Percentiles rank a stretch among this genome's conserved stretches.
phyloP scores from a whole-genome alignment of 1,139 yeast genomes.

The Komagataea norvegica region DNA sequence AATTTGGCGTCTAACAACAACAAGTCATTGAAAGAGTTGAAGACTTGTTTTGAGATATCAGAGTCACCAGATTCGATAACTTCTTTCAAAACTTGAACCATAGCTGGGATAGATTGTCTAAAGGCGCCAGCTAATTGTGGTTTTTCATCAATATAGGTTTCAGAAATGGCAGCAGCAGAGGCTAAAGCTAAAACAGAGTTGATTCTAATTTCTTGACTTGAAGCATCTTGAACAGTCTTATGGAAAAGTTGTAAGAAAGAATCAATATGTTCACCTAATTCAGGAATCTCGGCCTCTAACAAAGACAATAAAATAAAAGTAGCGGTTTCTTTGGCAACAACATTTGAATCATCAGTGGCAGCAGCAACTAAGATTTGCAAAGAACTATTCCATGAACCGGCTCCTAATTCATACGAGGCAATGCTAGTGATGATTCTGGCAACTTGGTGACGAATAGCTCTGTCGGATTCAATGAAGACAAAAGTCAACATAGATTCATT shows the following conservation, averaged over 20 bases:
- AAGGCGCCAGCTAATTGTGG: slow-evolving; percentile 49
- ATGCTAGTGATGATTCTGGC: slow-evolving; percentile 88
- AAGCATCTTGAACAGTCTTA: slow-evolving; percentile 60
- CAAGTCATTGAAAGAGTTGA: slow-evolving; percentile 81
- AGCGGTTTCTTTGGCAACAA: slow-evolving; percentile 75
- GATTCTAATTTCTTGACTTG: slow-evolving; percentile 71
- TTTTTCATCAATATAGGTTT: slow-evolving; percentile 41
- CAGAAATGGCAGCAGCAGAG: slow-evolving; percentile 64
- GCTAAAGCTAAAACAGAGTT: slow-evolving; percentile 83
- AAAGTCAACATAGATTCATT: slow-evolving; percentile 63
- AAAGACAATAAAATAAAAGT: slow-evolving; percentile 74
- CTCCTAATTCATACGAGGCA: slow-evolving; percentile 67
- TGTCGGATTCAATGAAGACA: slow-evolving; percentile 60
- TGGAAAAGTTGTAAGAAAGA: slow-evolving; percentile 70
- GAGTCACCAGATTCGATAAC: slow-evolving; percentile 67
- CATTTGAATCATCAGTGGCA: slow-evolving; percentile 52
- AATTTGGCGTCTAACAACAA: slow-evolving; percentile 71
- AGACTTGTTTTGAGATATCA: slow-evolving; percentile 68
- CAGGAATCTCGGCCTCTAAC: slow-evolving; percentile 68
- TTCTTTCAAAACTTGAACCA: slow-evolving; percentile 78
- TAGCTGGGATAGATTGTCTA: slow-evolving; percentile 66
- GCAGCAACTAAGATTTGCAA: slow-evolving; percentile 68
- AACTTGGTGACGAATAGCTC: slow-evolving; percentile 79
- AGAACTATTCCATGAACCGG: slow-evolving; percentile 71
- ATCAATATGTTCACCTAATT: slow-evolving; percentile 55